Percentiles rank a stretch among this genome's conserved stretches.
phyloP scores from a whole-genome alignment of 345 rosid genomes.

The Cardamine occulta region DNA sequence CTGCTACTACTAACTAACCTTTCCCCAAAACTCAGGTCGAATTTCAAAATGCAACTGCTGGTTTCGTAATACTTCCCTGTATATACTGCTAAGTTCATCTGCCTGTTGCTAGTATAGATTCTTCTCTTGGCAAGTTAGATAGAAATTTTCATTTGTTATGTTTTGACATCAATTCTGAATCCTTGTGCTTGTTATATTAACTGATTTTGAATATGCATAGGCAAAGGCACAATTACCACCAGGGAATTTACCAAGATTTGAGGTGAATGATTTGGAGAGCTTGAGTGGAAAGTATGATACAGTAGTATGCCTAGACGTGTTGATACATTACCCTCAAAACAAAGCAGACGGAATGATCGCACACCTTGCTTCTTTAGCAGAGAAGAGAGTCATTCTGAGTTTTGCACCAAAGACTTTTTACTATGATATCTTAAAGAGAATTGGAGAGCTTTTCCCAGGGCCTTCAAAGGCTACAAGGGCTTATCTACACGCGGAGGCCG shows the following conservation, averaged over 20 bases:
- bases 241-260: constrained; percentile 63
- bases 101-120: not conserved
- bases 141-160: too few species aligned
- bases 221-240: constrained; percentile 65
- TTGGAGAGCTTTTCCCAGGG: constrained; percentile 94
- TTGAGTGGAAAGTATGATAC: constrained; percentile 75
- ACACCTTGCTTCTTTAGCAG: constrained; percentile 91
- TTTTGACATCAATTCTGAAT: too few species aligned
- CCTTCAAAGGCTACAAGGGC: constrained; percentile 98
- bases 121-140: constrained; percentile 1
- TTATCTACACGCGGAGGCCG: constrained; percentile 86
- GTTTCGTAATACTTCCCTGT: not conserved
- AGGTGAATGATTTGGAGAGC: constrained; percentile 88
- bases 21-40: not conserved
- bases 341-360: constrained; percentile 96
- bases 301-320: constrained; percentile 85
- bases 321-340: constrained; percentile 92
- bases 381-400: constrained; percentile 74
- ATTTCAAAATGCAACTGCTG: not conserved
- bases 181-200: constrained; percentile 5
- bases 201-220: constrained; percentile 44
- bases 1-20: too few species aligned
- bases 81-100: constrained; percentile 5
- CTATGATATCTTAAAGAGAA: constrained; percentile 74
- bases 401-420: constrained; percentile 95